Percentiles rank a stretch among this genome's conserved stretches.
Conservation (phyloP, 2,329 filamentous ascomycete genomes). For the Cladobotryum protrusum region DNA sequence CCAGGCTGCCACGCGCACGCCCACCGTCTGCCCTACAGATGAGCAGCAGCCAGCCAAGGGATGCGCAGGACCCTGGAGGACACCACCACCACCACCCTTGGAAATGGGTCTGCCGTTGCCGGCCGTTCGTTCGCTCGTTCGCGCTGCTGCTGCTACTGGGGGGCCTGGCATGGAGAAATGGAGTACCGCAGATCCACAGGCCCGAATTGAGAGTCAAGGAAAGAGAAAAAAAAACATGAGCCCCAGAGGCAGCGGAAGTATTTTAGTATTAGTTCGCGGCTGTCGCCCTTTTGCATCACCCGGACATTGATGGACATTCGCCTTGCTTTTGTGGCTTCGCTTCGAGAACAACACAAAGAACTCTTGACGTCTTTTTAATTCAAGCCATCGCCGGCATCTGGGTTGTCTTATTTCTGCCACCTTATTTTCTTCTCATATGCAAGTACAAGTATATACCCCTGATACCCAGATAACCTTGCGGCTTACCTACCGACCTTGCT, state of each 20-base stretch:
- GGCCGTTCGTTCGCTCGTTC: background rate
- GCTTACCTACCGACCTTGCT: too few species aligned
- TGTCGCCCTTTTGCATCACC: constrained; percentile 6
- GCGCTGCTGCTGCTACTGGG: too few species aligned
- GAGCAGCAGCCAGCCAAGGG: too few species aligned
- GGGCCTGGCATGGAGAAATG: background rate
- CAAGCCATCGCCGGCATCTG: background rate
- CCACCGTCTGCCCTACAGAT: background rate
- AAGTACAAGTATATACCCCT: background rate
- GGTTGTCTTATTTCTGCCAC: background rate
- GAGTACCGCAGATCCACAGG: constrained; percentile 10
- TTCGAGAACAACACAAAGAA: constrained; percentile 2
- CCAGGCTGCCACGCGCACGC: background rate
- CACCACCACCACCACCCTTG: background rate
- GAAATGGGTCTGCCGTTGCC: background rate
- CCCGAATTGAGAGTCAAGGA: background rate
- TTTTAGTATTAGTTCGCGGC: constrained; percentile 7
- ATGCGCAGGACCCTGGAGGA: background rate
- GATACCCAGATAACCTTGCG: background rate
- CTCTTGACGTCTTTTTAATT: background rate
- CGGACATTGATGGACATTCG: background rate
- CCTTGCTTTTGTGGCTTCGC: background rate
- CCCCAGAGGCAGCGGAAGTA: background rate
- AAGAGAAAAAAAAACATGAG: too few species aligned
- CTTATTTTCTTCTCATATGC: background rate